Conservation (phyloP, 257 asterid genomes). For the Solanum pimpinellifolium region DNA sequence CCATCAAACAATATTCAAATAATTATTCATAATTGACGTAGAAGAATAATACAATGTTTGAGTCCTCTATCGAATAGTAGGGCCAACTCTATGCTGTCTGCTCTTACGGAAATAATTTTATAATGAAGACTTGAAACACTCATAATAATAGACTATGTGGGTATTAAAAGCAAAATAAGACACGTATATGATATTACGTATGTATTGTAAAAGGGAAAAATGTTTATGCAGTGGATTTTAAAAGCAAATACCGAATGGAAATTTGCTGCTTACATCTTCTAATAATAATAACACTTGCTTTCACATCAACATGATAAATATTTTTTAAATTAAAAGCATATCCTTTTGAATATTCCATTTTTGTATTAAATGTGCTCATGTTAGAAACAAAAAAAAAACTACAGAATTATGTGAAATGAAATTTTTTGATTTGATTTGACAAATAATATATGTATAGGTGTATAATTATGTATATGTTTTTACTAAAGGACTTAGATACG, state of each 20-base stretch:
- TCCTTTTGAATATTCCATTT: not conserved
- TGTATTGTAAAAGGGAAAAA: not conserved
- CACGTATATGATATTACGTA: not conserved
- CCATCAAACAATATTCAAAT: not conserved
- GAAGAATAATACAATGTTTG: not conserved
- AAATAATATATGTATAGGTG: too few relatives aligned
- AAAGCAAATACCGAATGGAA: not conserved
- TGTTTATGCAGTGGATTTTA: not conserved
- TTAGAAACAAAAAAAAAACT: not conserved
- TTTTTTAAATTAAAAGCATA: not conserved
- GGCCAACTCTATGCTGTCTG: not conserved
- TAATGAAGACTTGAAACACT: not conserved
- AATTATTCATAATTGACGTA: not conserved
- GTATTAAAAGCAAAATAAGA: not conserved
- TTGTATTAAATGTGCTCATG: not conserved
- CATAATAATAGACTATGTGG: not conserved
- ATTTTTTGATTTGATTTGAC: too few relatives aligned
- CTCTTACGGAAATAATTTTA: not conserved
- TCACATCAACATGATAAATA: not conserved
- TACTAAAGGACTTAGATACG: too few relatives aligned
- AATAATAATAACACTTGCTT: not conserved
- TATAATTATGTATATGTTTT: too few relatives aligned
- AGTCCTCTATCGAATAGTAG: not conserved
- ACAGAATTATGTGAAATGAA: too few relatives aligned
- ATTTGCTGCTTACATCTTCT: not conserved